Conservation (phyloP, 805 yeast species). For the Candida ficus region DNA sequence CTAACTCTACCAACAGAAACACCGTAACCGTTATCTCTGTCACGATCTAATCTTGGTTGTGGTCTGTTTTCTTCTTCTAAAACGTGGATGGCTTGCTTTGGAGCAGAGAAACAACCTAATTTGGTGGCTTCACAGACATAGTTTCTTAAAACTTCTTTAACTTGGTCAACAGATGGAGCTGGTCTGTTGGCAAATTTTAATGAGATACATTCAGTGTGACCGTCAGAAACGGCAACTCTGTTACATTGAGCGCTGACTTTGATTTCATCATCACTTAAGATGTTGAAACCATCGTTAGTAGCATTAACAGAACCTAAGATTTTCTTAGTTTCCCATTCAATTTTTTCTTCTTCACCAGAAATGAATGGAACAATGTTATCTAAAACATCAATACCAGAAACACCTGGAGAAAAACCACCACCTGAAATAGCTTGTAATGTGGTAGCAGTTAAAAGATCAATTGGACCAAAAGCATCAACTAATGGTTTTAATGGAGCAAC, state of each 20-base stretch:
- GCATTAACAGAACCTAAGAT: constrained; percentile 65
- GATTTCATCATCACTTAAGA: constrained; percentile 63
- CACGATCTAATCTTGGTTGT: constrained; percentile 95
- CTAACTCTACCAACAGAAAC: constrained; percentile 94
- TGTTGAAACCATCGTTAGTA: constrained; percentile 49
- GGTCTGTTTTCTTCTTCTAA: constrained; percentile 92
- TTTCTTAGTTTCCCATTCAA: constrained; percentile 97
- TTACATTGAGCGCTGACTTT: constrained; percentile 94
- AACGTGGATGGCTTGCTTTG: constrained; percentile 86
- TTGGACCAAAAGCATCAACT: constrained; percentile 84
- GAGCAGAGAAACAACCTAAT: constrained; percentile 87
- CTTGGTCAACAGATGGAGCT: constrained; percentile 78
- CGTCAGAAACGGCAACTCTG: constrained; percentile 95
- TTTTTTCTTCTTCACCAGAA: constrained; percentile 96
- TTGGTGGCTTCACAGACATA: constrained; percentile 80
- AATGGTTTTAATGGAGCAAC: constrained; percentile 97
- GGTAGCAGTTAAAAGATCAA: constrained; percentile 79
- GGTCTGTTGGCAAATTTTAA: constrained; percentile 76
- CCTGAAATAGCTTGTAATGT: constrained; percentile 98
- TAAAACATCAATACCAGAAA: constrained; percentile 87
- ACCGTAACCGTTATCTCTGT: constrained; percentile 90
- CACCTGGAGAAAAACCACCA: constrained; percentile 98
- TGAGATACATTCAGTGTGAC: constrained; percentile 94
- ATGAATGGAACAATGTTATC: constrained; percentile 95
- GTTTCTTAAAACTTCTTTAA: constrained; percentile 62